phyloP scores from a whole-genome alignment of 305 asterid species.

The Fraxinus latifolia region DNA sequence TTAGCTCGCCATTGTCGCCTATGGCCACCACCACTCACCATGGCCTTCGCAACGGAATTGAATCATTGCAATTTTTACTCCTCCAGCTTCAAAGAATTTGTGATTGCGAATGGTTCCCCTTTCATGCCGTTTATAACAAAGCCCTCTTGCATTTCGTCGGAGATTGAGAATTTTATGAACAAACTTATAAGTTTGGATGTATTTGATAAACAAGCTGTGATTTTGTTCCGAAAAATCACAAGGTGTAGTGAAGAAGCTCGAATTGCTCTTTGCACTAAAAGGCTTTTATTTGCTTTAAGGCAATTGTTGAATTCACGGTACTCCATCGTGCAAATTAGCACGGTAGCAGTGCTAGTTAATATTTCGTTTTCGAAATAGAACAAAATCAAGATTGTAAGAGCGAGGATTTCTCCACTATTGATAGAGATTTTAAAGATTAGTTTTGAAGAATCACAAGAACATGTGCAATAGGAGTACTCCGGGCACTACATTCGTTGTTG shows the following conservation, averaged over 20 bases:
- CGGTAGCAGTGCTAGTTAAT: constrained; percentile 69
- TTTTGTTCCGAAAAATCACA: constrained; percentile 56
- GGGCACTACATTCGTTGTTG: too few species aligned
- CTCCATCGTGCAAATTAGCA: constrained; percentile 56
- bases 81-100: constrained; percentile 77
- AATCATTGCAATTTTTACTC: constrained; percentile 39
- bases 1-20: too few species aligned
- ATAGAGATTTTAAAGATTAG: constrained; percentile 64
- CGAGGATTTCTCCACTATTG: constrained; percentile 57
- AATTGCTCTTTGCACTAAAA: constrained; percentile 50
- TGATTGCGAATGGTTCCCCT: constrained; percentile 59
- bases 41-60: constrained; percentile 35
- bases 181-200: constrained; percentile 51
- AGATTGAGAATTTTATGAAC: constrained; percentile 38
- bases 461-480: constrained; percentile 23
- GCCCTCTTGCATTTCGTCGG: constrained; percentile 56
- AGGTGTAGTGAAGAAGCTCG: constrained; percentile 54
- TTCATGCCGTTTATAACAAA: constrained; percentile 59
- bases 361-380: constrained; percentile 61
- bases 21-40: too few species aligned
- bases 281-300: constrained; percentile 54
- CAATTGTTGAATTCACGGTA: constrained; percentile 54
- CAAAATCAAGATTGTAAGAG: constrained; percentile 62
- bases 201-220: constrained; percentile 62
- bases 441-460: constrained; percentile 70